These are phyloP conservation scores for Ophiocordyceps australis DNA, from an alignment of 2,329 filamentous ascomycete genomes.

Conservation along the genomic window DNA sequence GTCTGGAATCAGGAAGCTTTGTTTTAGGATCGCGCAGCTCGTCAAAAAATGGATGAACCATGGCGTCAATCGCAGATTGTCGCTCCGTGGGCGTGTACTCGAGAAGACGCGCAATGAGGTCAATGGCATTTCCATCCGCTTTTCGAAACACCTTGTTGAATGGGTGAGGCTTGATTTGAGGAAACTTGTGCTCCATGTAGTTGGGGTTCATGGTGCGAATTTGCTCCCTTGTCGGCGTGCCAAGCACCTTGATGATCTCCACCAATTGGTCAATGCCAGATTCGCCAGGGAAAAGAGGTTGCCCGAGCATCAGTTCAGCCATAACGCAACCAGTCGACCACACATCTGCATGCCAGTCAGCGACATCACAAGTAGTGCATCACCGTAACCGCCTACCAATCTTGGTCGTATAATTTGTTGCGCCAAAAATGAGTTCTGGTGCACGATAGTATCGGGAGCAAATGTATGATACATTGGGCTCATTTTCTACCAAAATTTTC, in stretches of 20 bases:
- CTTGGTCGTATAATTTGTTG: conserved; percentile 98
- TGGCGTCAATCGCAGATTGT: conserved; percentile 81
- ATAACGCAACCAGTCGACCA: conserved; percentile 99
- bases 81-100: conserved; percentile 97
- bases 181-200: conserved; percentile 99
- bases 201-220: conserved; percentile 99
- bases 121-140: conserved; percentile 82
- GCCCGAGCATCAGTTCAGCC: conserved; percentile 97
- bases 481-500: conserved; percentile 96
- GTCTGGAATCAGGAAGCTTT: conserved; percentile 82
- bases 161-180: conserved; percentile 97
- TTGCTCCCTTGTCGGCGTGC: conserved; percentile 90
- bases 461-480: conserved; percentile 98
- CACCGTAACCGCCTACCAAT: conserved; percentile 75
- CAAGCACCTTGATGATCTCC: conserved; percentile 97
- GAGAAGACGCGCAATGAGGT: conserved; percentile 80
- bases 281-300: conserved; percentile 93
- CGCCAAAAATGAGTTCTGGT: conserved; percentile 94
- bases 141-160: conserved; percentile 99
- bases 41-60: conserved; percentile 98
- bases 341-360: conserved; percentile 49
- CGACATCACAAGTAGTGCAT: no score
- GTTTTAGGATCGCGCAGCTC: conserved; percentile 86
- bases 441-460: conserved; percentile 98
- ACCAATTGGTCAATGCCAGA: conserved; percentile 97